Evolutionary conservation across 1,284 basidiomycete genomes (phyloP).

Genomic region (Malassezia arunalokei): DNA sequence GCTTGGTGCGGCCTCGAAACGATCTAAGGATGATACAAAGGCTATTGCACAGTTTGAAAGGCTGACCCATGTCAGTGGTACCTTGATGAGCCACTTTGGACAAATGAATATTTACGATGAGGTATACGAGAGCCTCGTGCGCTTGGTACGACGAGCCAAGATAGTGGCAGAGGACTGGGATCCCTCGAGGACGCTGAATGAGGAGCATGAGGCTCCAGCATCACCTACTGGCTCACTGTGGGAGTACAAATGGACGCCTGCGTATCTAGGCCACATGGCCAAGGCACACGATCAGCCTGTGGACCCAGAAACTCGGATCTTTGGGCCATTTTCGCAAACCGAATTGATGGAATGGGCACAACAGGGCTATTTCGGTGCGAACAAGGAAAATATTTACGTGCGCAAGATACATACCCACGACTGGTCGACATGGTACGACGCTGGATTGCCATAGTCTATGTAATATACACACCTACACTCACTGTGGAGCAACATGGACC

Average conservation of each 20-base stretch:
- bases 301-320: conserved; percentile 26
- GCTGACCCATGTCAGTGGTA: conserved; percentile 31
- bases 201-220: not conserved
- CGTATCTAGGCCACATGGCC: conserved; percentile 31
- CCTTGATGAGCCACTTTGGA: conserved; percentile 36
- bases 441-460: not conserved
- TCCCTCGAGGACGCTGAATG: conserved; percentile 18
- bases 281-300: conserved; percentile 14
- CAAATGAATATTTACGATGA: conserved; percentile 40
- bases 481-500: not conserved
- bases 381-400: conserved; percentile 29
- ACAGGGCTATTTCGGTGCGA: conserved; percentile 38
- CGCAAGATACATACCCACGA: not conserved
- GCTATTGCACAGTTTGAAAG: conserved; percentile 18
- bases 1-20: conserved; percentile 55
- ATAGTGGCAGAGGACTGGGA: conserved; percentile 38
- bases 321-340: conserved; percentile 29
- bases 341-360: conserved; percentile 30
- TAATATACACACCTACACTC: not conserved
- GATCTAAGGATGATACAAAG: not conserved
- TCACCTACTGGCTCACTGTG: conserved; percentile 3
- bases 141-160: conserved; percentile 27
- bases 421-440: conserved; percentile 8
- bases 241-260: conserved; percentile 39
- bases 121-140: conserved; percentile 33